These are phyloP conservation scores for Ormosia emarginata DNA, from an alignment of 306 rosid species.

Conservation along the genomic window DNA sequence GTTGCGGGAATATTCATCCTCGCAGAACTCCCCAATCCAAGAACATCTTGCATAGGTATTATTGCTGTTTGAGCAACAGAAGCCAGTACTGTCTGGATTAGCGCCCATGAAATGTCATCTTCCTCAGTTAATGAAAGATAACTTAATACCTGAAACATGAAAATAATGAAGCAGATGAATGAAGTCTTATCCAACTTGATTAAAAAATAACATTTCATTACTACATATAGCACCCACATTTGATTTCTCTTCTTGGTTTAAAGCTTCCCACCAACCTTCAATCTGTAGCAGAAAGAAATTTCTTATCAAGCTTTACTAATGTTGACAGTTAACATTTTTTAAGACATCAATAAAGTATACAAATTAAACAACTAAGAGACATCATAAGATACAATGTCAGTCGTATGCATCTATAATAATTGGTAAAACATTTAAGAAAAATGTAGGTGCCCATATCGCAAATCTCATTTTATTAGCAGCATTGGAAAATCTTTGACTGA, in stretches of 20 bases:
- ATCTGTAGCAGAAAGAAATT: constrained; percentile 42
- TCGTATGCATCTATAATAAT: neutral
- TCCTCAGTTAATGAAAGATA: constrained; percentile 58
- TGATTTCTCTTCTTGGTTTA: constrained; percentile 70
- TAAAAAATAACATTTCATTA: neutral
- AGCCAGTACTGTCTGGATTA: constrained; percentile 55
- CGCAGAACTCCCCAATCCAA: constrained; percentile 73
- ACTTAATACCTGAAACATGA: constrained; percentile 53
- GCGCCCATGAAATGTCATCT: constrained; percentile 73
- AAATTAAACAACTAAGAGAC: constrained; percentile 6
- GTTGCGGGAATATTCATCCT: constrained; percentile 99
- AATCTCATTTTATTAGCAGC: neutral
- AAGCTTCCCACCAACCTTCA: constrained; percentile 88
- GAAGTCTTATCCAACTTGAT: neutral
- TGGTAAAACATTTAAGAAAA: neutral
- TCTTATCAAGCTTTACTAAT: constrained; percentile 17
- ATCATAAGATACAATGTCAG: neutral
- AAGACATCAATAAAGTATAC: neutral
- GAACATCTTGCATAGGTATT: constrained; percentile 90
- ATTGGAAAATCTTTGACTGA: neutral
- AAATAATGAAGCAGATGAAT: neutral
- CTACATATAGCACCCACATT: constrained; percentile 46
- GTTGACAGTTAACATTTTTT: neutral
- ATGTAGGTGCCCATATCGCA: neutral
- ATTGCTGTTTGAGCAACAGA: constrained; percentile 85